These are phyloP conservation scores for Pseudognaphalium luteoalbum DNA, from an alignment of 129 eudicot species.

Conservation along the genomic window DNA sequence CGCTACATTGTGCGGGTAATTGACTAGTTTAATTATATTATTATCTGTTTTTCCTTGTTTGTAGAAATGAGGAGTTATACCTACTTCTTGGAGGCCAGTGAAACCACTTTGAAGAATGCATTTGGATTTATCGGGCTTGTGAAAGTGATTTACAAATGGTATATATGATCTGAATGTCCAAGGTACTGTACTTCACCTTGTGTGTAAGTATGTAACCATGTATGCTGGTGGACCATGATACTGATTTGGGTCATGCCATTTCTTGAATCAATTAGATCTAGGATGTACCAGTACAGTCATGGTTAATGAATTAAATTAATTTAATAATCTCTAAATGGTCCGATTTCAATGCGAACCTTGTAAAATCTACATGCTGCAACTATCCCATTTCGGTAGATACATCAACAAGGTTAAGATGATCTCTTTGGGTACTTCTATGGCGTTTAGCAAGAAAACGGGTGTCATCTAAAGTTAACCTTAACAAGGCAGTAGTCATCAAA, in stretches of 20 bases:
- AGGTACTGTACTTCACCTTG: background rate
- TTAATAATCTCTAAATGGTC: background rate
- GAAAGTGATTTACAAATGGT: constrained; percentile 8
- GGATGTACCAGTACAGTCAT: background rate
- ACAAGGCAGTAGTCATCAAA: background rate
- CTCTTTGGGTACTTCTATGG: background rate
- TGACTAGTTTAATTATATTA: no score
- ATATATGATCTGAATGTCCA: background rate
- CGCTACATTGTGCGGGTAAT: no score
- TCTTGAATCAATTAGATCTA: background rate
- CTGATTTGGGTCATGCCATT: background rate
- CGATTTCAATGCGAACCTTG: background rate
- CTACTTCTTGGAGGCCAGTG: background rate
- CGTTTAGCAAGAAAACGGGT: background rate
- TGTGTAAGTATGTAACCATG: background rate
- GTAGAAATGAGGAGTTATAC: constrained; percentile 3
- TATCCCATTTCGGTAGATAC: background rate
- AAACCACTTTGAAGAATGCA: background rate
- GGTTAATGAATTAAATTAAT: background rate
- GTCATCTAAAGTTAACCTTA: background rate
- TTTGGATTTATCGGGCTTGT: background rate
- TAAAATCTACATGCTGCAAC: background rate
- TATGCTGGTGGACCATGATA: constrained; percentile 12
- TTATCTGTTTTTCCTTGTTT: background rate
- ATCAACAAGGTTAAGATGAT: background rate